Percentiles rank a stretch among this genome's conserved stretches.
phyloP scores from a whole-genome alignment of 192 early-diverging fungal species.

The Chytriomyces sp. region DNA sequence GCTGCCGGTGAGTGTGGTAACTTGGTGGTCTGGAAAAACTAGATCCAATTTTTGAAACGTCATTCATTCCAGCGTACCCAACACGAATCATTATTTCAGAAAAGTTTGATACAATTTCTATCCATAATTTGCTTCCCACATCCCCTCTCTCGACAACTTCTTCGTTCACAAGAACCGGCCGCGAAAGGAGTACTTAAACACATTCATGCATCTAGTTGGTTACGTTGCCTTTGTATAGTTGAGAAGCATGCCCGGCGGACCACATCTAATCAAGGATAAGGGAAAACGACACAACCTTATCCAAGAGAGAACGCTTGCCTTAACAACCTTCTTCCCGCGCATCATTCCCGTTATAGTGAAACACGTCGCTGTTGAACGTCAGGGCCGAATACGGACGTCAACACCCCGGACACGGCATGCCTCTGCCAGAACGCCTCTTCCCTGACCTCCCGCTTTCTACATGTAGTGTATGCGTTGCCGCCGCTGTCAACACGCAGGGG shows the following conservation, averaged over 20 bases:
- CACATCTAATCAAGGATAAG: background rate
- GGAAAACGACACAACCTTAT: background rate
- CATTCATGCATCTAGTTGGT: background rate
- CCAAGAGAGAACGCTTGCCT: background rate
- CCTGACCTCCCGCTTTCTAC: no score
- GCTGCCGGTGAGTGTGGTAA: no score
- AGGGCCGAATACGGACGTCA: conserved; percentile 86
- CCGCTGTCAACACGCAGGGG: no score
- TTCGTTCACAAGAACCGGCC: background rate
- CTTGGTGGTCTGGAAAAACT: no score
- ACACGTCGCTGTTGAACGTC: conserved; percentile 87
- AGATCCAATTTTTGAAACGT: no score
- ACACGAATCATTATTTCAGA: no score
- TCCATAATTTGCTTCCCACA: background rate
- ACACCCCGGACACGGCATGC: no score
- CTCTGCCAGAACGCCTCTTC: no score
- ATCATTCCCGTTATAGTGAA: conserved; percentile 83
- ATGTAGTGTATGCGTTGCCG: no score
- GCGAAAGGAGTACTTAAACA: background rate
- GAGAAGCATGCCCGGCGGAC: conserved; percentile 4
- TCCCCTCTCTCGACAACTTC: background rate
- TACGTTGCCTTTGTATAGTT: background rate
- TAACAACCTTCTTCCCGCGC: conserved; percentile 32
- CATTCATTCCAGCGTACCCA: no score
- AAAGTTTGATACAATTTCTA: no score